Percentiles rank a stretch among this genome's conserved stretches.
phyloP scores from a whole-genome alignment of 2,329 filamentous ascomycete species.

The Parafenestella ontariensis region DNA sequence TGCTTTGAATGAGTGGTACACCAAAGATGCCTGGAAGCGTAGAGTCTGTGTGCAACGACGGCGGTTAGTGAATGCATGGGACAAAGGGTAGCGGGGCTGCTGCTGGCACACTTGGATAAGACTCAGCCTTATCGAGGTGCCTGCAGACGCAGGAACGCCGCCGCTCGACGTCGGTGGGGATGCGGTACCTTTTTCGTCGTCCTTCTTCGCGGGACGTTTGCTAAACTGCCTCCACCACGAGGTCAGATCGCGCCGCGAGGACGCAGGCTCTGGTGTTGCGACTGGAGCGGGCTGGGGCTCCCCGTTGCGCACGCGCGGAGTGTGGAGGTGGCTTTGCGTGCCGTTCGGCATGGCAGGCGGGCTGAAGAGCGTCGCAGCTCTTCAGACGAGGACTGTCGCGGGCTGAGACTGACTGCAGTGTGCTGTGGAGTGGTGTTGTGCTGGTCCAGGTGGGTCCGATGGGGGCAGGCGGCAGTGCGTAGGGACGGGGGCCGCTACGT shows the following conservation, averaged over 20 bases:
- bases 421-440: conserved; percentile 26
- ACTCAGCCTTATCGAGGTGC: conserved; percentile 24
- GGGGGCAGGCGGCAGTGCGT: conserved; percentile 33
- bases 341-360: conserved; percentile 49
- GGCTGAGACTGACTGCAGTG: conserved; percentile 22
- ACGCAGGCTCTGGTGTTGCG: conserved; percentile 69
- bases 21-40: conserved; percentile 85
- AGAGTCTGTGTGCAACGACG: conserved; percentile 33
- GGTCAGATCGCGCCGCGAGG: conserved; percentile 84
- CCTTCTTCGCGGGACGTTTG: conserved; percentile 66
- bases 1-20: conserved; percentile 89
- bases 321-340: conserved; percentile 46
- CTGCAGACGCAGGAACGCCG: not conserved
- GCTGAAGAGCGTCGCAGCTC: conserved; percentile 37
- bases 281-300: conserved; percentile 52
- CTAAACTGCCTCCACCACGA: conserved; percentile 98
- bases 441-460: conserved; percentile 30
- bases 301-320: conserved; percentile 52
- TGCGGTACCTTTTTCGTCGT: conserved; percentile 66
- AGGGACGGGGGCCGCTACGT: conserved; percentile 25
- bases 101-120: conserved; percentile 20
- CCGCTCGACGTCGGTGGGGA: not conserved
- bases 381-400: conserved; percentile 22
- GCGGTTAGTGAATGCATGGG: conserved; percentile 31
- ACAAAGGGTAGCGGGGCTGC: conserved; percentile 18